Evolutionary conservation across 2,329 filamentous ascomycete species (phyloP), one percentile per base, ranked within the genome.

Genomic region (Colletotrichum higginsianum): DNA sequence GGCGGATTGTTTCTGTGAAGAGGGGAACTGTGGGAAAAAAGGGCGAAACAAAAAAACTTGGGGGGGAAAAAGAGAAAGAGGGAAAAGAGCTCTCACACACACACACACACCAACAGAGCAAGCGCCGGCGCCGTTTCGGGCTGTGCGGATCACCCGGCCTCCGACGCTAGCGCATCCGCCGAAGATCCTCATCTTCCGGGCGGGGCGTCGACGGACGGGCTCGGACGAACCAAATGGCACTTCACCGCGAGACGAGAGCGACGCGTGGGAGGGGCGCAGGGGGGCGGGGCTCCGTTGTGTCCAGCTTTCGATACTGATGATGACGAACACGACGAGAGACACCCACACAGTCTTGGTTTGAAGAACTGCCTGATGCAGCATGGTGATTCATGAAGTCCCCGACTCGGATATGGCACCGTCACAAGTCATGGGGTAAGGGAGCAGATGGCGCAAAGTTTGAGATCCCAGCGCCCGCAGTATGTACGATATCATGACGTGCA

Each of bases 121-220:
- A 57, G 23, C 38, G 21, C 53, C 52, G 66, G 50, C 61, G 66
- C 53, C 66, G 66, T 69, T 69, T 65, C 66, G 66, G 61, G 46
- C 23, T 40, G 11, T 42, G 53, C 68, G 68, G 65, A 68, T 63
- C 65, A 60, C 38, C 52, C 63, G 57, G 57, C 44, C 58, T 58
- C 52, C 55, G 57, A 62, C 57, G 52, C 65, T 68, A 71, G 47
- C 44, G 46, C 38, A 18, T 23, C 64, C 38, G 64, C 49, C 58
- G 68, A 71, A 71, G 68, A 71, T 71, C 68, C 50, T 71, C 68
- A 71, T 71, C 68, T 71, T 64, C 64, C 44, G 12, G 42, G 42
- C 16, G 58, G 26, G 18, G 8, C 35, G 35, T 38, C 35, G 61
- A 47, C 13, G 38, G 26, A 38, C 35, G 35, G 5, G 2, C 52